Conservation (phyloP, 2,329 filamentous ascomycete species). For the Paraconiothyrium brasiliense region DNA sequence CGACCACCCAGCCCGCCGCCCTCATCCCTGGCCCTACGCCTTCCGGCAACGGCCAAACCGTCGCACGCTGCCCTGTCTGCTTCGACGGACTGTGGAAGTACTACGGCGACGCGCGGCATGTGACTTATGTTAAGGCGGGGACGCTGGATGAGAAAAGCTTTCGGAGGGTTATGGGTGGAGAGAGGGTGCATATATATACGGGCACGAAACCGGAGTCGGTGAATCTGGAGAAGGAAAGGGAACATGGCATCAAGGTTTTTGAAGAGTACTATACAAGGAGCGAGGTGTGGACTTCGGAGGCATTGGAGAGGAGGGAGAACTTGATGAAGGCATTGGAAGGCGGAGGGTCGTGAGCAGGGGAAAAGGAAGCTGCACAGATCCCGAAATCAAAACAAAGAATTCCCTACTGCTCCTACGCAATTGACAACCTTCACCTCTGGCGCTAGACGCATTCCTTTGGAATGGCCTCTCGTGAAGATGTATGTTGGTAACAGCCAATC, state of each 20-base stretch:
- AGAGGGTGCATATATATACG: constrained; percentile 56
- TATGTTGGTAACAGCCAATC: constrained; percentile 5
- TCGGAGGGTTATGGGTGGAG: constrained; percentile 50
- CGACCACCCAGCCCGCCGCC: constrained; percentile 27
- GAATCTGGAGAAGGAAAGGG: constrained; percentile 48
- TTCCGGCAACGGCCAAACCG: constrained; percentile 53
- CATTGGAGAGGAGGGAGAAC: constrained; percentile 22
- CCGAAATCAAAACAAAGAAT: not conserved
- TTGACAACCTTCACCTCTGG: no score
- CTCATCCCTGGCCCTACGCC: constrained; percentile 50
- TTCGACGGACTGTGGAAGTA: constrained; percentile 54
- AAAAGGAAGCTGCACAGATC: not conserved
- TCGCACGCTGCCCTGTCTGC: constrained; percentile 56
- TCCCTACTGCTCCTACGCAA: not conserved
- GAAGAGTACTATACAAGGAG: constrained; percentile 26
- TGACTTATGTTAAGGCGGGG: constrained; percentile 50
- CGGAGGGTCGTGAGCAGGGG: constrained; percentile 14
- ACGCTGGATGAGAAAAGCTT: constrained; percentile 51
- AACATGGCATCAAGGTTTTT: constrained; percentile 32
- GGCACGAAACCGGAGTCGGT: constrained; percentile 54
- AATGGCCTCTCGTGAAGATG: not conserved
- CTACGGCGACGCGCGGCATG: constrained; percentile 43
- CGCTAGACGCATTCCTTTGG: not conserved
- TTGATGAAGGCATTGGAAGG: constrained; percentile 9
- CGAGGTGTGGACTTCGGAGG: constrained; percentile 28